Conservation (phyloP, 2,329 filamentous ascomycete species). For the Alternaria infectoria region DNA sequence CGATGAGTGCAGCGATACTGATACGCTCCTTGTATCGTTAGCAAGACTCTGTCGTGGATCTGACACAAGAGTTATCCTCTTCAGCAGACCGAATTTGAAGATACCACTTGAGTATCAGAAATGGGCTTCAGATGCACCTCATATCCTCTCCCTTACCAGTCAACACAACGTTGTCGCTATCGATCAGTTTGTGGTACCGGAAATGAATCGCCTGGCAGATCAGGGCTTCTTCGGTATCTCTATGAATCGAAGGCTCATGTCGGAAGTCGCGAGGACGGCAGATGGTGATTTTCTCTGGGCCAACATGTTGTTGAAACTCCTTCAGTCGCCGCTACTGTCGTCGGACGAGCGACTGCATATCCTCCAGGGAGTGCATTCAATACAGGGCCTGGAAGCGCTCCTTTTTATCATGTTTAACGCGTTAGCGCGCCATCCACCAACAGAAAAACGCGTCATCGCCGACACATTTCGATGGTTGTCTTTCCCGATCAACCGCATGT, state of each 20-base stretch:
- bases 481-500: conserved; percentile 29
- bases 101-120: conserved; percentile 38
- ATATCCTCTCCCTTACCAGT: conserved; percentile 26
- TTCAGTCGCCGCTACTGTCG: conserved; percentile 32
- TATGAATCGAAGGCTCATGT: conserved; percentile 31
- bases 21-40: conserved; percentile 25
- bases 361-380: conserved; percentile 21
- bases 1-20: conserved; percentile 33
- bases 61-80: conserved; percentile 32
- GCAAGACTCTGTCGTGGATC: conserved; percentile 31
- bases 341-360: conserved; percentile 30
- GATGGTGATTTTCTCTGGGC: conserved; percentile 42
- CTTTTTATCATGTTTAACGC: conserved; percentile 28
- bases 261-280: conserved; percentile 21
- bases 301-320: conserved; percentile 27
- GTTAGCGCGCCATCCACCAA: conserved; percentile 20
- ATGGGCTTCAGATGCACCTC: conserved; percentile 36
- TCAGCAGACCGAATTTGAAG: conserved; percentile 33
- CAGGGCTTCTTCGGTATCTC: conserved; percentile 39
- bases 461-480: conserved; percentile 38
- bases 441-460: conserved; percentile 28
- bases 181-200: conserved; percentile 20
- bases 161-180: conserved; percentile 28
- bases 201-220: conserved; percentile 33
- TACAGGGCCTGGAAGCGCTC: conserved; percentile 30